Percentiles rank a stretch among this genome's conserved stretches.
phyloP scores from a whole-genome alignment of 768 basidiomycete genomes.

The Clitopilus hobsonii region DNA sequence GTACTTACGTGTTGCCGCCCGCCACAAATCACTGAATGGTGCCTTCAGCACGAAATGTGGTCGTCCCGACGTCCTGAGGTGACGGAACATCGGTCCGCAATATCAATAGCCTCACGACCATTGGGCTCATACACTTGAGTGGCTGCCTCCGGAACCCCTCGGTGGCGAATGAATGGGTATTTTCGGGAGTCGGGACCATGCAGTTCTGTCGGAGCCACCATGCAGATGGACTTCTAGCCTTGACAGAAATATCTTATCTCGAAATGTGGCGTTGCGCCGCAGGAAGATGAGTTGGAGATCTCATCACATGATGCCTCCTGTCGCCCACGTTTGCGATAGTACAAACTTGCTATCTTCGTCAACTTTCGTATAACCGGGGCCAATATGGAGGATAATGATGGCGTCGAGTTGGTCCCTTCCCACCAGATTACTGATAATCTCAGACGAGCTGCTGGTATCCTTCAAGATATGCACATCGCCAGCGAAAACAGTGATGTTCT shows the following conservation, averaged over 20 bases:
- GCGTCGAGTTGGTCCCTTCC: conserved; percentile 21
- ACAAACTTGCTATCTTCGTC: neutral
- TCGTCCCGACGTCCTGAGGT: too few species aligned
- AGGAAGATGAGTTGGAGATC: neutral
- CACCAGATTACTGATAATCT: conserved; percentile 39
- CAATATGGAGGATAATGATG: conserved; percentile 19
- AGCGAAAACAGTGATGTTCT: conserved; percentile 24
- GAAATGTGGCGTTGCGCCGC: neutral
- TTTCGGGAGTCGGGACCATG: too few species aligned
- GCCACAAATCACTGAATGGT: too few species aligned
- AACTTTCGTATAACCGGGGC: neutral
- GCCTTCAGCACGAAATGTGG: too few species aligned
- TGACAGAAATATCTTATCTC: neutral
- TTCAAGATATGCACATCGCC: conserved; percentile 45
- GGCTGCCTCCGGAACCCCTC: too few species aligned
- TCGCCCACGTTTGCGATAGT: neutral
- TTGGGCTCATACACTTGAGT: too few species aligned
- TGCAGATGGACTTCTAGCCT: too few species aligned
- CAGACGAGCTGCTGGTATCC: conserved; percentile 43
- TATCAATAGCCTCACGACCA: too few species aligned
- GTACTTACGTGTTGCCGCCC: too few species aligned
- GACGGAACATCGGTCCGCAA: too few species aligned
- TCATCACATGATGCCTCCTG: neutral
- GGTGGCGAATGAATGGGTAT: too few species aligned
- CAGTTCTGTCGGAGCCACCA: too few species aligned